These are phyloP conservation scores for Trametes gibbosa DNA, from an alignment of 768 basidiomycete genomes.

Conservation along the genomic window DNA sequence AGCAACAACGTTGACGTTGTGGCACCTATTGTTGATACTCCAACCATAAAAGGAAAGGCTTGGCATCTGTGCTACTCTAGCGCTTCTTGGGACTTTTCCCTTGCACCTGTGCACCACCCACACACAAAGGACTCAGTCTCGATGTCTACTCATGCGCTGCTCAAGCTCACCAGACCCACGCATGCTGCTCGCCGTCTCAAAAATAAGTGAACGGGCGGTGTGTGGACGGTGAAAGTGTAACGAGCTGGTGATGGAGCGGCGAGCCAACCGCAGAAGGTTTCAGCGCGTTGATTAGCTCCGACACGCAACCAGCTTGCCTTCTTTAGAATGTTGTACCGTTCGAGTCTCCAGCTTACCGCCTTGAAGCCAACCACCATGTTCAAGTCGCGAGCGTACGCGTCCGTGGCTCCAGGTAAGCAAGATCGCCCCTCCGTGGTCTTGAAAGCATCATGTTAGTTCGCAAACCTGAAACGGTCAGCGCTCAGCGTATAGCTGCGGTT, in stretches of 20 bases:
- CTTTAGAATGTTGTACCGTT: neutral
- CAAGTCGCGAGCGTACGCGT: slow-evolving; percentile 6
- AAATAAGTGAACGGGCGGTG: neutral
- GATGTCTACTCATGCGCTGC: too few relatives aligned
- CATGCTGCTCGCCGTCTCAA: too few relatives aligned
- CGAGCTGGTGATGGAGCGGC: neutral
- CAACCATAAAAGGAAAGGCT: neutral
- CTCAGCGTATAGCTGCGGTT: too few relatives aligned
- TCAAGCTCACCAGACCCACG: too few relatives aligned
- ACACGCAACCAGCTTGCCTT: neutral
- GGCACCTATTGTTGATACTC: too few relatives aligned
- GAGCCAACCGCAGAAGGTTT: neutral
- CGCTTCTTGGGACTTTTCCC: too few relatives aligned
- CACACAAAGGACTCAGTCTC: too few relatives aligned
- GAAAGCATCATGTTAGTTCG: too few relatives aligned
- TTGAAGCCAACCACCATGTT: slow-evolving; percentile 2
- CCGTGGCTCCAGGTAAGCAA: neutral
- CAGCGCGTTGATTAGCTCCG: neutral
- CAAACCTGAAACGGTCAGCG: too few relatives aligned
- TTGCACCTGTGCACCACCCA: too few relatives aligned
- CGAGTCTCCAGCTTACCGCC: neutral
- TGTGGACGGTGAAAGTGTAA: neutral
- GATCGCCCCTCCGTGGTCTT: too few relatives aligned
- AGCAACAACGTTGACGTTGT: too few relatives aligned
- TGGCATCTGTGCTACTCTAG: neutral